These are phyloP conservation scores for Rhizophagus sp. DNA, from an alignment of 192 early-diverging fungal genomes.

Conservation along the genomic window DNA sequence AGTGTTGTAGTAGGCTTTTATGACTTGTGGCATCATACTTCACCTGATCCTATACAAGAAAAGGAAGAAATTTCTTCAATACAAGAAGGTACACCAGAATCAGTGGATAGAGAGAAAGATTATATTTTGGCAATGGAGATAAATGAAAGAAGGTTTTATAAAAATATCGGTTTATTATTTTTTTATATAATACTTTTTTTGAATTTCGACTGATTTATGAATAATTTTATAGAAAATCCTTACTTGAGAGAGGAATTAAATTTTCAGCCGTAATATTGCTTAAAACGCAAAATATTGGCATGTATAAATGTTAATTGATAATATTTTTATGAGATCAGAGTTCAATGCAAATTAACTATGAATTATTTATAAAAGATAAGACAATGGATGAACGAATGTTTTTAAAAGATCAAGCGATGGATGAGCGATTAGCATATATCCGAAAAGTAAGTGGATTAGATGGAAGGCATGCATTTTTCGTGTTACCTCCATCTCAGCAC, in stretches of 20 bases:
- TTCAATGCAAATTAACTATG: neutral
- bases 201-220: neutral
- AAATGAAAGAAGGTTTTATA: slow-evolving; percentile 62
- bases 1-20: slow-evolving; percentile 70
- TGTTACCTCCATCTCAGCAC: slow-evolving; percentile 49
- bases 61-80: slow-evolving; percentile 27
- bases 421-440: slow-evolving; percentile 71
- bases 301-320: neutral
- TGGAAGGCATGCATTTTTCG: slow-evolving; percentile 65
- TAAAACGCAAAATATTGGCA: slow-evolving; percentile 57
- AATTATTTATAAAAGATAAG: neutral
- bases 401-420: slow-evolving; percentile 59
- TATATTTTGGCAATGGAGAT: slow-evolving; percentile 60
- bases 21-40: slow-evolving; percentile 60
- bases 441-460: slow-evolving; percentile 70
- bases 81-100: slow-evolving; percentile 47
- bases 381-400: too few species aligned
- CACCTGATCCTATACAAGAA: slow-evolving; percentile 9
- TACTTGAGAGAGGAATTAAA: slow-evolving; percentile 67
- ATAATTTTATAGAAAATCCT: slow-evolving; percentile 52
- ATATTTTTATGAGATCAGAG: neutral
- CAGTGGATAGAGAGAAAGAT: slow-evolving; percentile 66
- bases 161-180: neutral
- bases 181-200: neutral
- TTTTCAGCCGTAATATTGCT: slow-evolving; percentile 73